phyloP scores from a whole-genome alignment of 495 filamentous ascomycete genomes.

The Neurospora cerealis region DNA sequence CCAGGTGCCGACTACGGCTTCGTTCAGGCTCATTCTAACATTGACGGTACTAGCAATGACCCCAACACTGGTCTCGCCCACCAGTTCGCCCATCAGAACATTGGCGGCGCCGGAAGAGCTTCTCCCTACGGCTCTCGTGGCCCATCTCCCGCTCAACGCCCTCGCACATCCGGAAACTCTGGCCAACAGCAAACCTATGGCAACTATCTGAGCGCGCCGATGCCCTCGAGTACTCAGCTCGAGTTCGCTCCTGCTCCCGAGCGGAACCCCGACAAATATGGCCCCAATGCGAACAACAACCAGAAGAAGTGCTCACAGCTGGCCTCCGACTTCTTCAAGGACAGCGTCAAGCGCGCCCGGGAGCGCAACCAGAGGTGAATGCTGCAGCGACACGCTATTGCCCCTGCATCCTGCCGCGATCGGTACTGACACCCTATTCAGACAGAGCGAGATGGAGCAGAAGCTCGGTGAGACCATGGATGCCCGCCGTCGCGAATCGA shows the following conservation, averaged over 20 bases:
- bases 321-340: conserved; percentile 86
- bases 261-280: conserved; percentile 67
- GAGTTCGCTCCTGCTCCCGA: conserved; percentile 54
- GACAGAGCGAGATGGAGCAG: conserved; percentile 83
- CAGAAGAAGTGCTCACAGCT: conserved; percentile 67
- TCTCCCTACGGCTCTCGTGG: conserved; percentile 59
- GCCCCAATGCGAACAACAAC: conserved; percentile 50
- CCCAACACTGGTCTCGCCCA: conserved; percentile 80
- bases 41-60: conserved; percentile 48
- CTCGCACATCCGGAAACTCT: conserved; percentile 63
- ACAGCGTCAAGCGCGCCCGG: conserved; percentile 83
- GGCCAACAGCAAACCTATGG: conserved; percentile 49
- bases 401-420: neutral
- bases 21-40: conserved; percentile 51
- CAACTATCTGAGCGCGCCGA: conserved; percentile 53
- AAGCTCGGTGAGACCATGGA: conserved; percentile 64
- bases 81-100: conserved; percentile 95
- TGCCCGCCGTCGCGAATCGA: conserved; percentile 60
- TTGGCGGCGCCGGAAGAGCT: conserved; percentile 55
- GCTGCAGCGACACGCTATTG: neutral
- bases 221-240: conserved; percentile 39
- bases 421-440: conserved; percentile 22
- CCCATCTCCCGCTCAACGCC: conserved; percentile 61
- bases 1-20: conserved; percentile 25
- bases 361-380: conserved; percentile 83